Evolutionary conservation across 2,329 filamentous ascomycete species (phyloP).

Genomic region (Claviceps paspali): DNA sequence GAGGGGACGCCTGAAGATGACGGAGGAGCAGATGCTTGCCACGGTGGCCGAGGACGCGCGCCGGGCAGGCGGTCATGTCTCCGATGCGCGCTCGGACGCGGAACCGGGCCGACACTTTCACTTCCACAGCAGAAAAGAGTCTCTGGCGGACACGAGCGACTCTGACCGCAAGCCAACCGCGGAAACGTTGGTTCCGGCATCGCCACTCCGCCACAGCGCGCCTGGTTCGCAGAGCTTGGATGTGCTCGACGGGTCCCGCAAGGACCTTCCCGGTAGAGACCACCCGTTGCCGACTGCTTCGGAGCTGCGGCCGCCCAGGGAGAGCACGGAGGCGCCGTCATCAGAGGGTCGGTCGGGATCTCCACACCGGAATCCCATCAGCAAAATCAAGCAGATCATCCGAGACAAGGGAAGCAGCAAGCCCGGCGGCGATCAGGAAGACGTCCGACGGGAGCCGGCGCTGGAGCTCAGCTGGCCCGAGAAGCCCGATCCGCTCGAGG

Average conservation of each 20-base stretch:
- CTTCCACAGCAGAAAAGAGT: slow-evolving; percentile 20
- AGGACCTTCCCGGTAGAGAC: slow-evolving; percentile 26
- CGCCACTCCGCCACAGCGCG: slow-evolving; percentile 13
- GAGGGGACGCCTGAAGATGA: slow-evolving; percentile 22
- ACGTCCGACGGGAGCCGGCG: slow-evolving; percentile 12
- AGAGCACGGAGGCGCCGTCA: slow-evolving; percentile 43
- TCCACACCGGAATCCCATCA: slow-evolving; percentile 43
- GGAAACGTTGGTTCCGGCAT: slow-evolving; percentile 10
- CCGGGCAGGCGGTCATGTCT: slow-evolving; percentile 23
- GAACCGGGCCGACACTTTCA: slow-evolving; percentile 13
- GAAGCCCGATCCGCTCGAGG: slow-evolving; percentile 8
- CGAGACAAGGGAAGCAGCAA: slow-evolving; percentile 35
- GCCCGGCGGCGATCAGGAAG: slow-evolving; percentile 21
- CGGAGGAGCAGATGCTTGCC: slow-evolving; percentile 48
- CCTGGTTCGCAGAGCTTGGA: slow-evolving; percentile 31
- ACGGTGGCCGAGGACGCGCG: slow-evolving; percentile 40
- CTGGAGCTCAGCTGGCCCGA: slow-evolving; percentile 13
- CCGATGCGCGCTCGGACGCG: slow-evolving; percentile 16
- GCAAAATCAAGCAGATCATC: slow-evolving; percentile 39
- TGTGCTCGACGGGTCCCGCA: slow-evolving; percentile 21
- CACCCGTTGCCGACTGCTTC: slow-evolving; percentile 36
- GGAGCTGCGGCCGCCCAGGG: slow-evolving; percentile 29
- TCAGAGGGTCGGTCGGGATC: slow-evolving; percentile 47
- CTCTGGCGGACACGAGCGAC: slow-evolving; percentile 25
- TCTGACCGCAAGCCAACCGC: slow-evolving; percentile 18